phyloP scores from a whole-genome alignment of 495 filamentous ascomycete species.

The Astrothelium macrocarpum region DNA sequence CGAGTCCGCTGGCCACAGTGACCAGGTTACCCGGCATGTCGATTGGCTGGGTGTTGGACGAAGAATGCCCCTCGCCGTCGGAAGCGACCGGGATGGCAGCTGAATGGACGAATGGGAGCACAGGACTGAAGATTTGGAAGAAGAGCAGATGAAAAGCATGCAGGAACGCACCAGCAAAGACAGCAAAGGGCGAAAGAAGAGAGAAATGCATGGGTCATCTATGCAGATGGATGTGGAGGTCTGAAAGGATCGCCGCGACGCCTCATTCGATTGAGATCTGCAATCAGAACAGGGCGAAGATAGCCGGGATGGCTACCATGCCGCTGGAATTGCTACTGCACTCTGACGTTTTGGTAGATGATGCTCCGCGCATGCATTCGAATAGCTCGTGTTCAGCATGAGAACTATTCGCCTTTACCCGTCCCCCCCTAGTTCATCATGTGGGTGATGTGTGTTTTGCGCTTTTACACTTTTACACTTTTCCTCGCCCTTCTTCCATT shows the following conservation, averaged over 20 bases:
- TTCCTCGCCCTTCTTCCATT: not conserved
- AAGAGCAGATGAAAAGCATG: not conserved
- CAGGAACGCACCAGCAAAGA: not conserved
- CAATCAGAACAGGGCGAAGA: not conserved
- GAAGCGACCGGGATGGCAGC: not conserved
- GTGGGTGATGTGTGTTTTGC: not conserved
- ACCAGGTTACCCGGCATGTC: not conserved
- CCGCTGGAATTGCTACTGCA: conserved; percentile 1
- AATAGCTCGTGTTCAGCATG: not conserved
- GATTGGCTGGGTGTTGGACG: not conserved
- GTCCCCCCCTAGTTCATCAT: not conserved
- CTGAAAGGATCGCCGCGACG: not conserved
- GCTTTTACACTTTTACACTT: not conserved
- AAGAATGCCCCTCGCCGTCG: not conserved
- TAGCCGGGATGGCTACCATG: not conserved
- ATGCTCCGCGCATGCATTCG: too few species aligned
- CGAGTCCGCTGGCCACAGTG: not conserved
- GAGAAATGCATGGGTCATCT: not conserved
- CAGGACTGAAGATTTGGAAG: not conserved
- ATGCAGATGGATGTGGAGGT: too few species aligned
- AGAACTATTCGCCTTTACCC: not conserved
- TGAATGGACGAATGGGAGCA: conserved; percentile 1
- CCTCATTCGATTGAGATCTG: not conserved
- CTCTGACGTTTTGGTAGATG: not conserved
- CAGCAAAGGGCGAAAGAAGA: not conserved